phyloP scores from a whole-genome alignment of 148 eudicot genomes.

The Rhododendron williamsianum region DNA sequence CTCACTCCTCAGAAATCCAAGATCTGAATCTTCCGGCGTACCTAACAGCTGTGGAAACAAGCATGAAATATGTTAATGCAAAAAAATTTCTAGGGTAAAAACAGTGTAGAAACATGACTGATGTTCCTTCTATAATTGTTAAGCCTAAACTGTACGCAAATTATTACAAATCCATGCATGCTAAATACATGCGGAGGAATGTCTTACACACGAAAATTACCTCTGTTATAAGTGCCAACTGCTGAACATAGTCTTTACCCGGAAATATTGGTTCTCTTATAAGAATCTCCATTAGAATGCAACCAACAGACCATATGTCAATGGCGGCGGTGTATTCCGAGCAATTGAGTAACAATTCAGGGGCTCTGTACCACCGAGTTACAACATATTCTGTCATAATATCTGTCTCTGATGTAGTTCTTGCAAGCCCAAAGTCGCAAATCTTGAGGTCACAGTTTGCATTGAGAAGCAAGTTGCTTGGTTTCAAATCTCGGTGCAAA shows the following conservation, averaged over 20 bases:
- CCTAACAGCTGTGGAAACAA: constrained; percentile 57
- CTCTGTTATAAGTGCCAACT: constrained; percentile 78
- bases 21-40: constrained; percentile 90
- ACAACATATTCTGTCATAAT: constrained; percentile 98
- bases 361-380: constrained; percentile 97
- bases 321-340: constrained; percentile 89
- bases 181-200: neutral
- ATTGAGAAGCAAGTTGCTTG: constrained; percentile 90
- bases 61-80: neutral
- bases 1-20: constrained; percentile 83
- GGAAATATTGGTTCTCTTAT: constrained; percentile 82
- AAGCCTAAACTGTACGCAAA: neutral
- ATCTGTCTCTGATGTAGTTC: constrained; percentile 91
- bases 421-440: constrained; percentile 96
- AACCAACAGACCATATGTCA: constrained; percentile 98
- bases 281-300: constrained; percentile 92
- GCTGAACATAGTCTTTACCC: constrained; percentile 91
- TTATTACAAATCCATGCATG: neutral
- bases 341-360: constrained; percentile 89
- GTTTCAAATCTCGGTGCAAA: constrained; percentile 94
- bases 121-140: neutral
- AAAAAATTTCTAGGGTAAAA: neutral
- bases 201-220: constrained; percentile 18
- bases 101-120: neutral
- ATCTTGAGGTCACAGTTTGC: constrained; percentile 96